A percentile compares a stretch with the other conserved stretches of the same genome.
Conservation (phyloP, 2,329 filamentous ascomycete genomes). For the Penicillium glabrum region DNA sequence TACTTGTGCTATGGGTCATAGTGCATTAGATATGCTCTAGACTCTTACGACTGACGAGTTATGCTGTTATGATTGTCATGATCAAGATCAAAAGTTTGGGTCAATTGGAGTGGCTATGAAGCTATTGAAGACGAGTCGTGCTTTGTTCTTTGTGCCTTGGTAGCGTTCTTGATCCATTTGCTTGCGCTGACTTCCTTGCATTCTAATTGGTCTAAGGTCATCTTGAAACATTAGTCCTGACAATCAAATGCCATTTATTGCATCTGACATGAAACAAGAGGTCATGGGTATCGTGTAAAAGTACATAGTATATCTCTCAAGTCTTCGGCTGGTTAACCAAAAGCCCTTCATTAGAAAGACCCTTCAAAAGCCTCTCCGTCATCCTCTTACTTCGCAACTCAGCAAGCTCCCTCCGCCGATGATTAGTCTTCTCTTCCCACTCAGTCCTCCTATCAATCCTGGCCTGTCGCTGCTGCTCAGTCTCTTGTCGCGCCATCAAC, state of each 20-base stretch:
- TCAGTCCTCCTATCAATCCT: neutral
- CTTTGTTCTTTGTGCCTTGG: neutral
- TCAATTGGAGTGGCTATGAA: neutral
- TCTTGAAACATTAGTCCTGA: neutral
- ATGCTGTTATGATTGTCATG: conserved; percentile 24
- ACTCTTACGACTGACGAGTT: conserved; percentile 19
- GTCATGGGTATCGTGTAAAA: neutral
- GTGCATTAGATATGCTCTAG: neutral
- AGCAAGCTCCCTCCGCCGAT: neutral
- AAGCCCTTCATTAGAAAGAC: neutral
- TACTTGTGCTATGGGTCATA: neutral
- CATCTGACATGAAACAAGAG: neutral
- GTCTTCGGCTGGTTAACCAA: neutral
- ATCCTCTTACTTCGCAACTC: neutral
- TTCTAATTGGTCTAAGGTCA: neutral
- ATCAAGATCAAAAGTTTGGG: conserved; percentile 17
- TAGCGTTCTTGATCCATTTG: neutral
- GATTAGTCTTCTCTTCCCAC: neutral
- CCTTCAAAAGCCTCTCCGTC: neutral
- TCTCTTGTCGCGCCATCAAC: conserved; percentile 56
- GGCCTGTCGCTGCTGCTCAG: neutral
- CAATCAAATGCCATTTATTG: neutral
- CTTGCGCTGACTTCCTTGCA: neutral
- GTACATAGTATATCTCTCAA: neutral
- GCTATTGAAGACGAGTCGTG: neutral